Base-by-base conservation (phyloP, 163 green algal genomes). In the Coccomyxa subellipsoidea region DNA sequence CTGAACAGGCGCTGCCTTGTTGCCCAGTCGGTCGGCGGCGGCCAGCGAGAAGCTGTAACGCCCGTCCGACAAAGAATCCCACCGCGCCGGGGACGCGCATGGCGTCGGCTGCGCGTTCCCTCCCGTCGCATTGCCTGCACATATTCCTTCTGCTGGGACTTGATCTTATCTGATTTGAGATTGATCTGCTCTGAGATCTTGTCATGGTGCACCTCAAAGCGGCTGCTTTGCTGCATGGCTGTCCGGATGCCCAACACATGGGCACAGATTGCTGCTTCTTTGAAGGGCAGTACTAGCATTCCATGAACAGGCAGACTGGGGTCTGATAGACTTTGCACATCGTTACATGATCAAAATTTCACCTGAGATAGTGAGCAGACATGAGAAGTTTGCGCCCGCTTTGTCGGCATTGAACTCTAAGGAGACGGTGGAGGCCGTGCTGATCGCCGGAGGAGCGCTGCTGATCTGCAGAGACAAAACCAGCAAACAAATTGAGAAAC, bases 11-110 rank as follows among this genome's bases (percentile, higher is more conserved):
- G 21, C 32, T 7, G 80, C 88, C 77, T 70, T 8, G 72, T 91
- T 90, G 73, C 86, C 88, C 12, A 84, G 76, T 53, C 54, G 59
- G 31, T 69, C 29, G 34, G 80, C 25, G 32, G 15, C 54, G n/a
- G 31, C 25, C 72, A 89, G 70, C 0, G 66, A 35, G 71, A 90
- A 85, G 10, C 40, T 34, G 76, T 90, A 91, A 4, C 40, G 34
- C 12, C 87, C 87, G n/a, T 88, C 88, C 21, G 82, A 77, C 36
- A 91, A 82, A n/a, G 81, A 82, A 23, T 32, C 27, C 10, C 84
- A 81, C 7, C 35, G 25, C 7, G 66, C n/a, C 7, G 88, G 85
- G 4, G 76, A 84, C 27, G 66, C 34, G 82, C 88, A 91, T 21
- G 78, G 8, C 27, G n/a, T 12, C 37, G 72, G 38, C 85, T 31